Evolutionary conservation across 1,284 basidiomycete species (phyloP), one percentile per base, ranked within the genome.

Genomic region (Apiotrichum veenhuisii): DNA sequence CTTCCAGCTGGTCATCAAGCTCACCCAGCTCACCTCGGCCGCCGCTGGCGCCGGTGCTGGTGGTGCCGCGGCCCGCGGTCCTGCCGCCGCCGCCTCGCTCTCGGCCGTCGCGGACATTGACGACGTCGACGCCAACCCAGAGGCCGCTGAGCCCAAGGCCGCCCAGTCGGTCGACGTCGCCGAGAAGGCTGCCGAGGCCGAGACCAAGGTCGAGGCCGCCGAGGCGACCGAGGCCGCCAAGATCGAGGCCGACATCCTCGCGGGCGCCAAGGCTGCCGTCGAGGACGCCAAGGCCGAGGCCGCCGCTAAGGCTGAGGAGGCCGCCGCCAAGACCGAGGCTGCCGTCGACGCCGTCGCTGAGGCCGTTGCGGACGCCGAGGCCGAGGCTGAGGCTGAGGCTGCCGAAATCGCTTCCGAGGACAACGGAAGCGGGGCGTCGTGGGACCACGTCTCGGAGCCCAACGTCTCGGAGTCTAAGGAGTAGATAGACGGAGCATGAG

Each of bases 1-100:
- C 58, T 94, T 96, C 79, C 87, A 89, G 83, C 80, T 95, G 63
- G 83, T 98, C 62, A 87, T 96, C 84, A 85, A 93, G 69, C 80
- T 96, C 77, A 88, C 88, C 66, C 63, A 59, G 51, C 61, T 63
- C 52, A 58, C 61, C 37, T 51, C 58, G n/a, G 61, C 55, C 22
- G 53, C 58, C 33, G 54, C 51, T 33, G 49, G 50, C 10, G 58
- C 50, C 20, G 50, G 51, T 17, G 54, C 57, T 9, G 50, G 51
- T 20, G 54, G 54, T 14, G 45, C 41, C 17, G 48, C 52, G 17
- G 53, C 51, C 23, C 33, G 44, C 36, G 51, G 46, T 9, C 33
- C 49, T 49, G 42, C 50, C 11, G 45, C 41, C 26, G 53, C 36
- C 23, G 57, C 50, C 34, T 48, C 51, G 20, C 38, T 52, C 15